Base-by-base conservation (phyloP, 169 alveolate species). In the Eimeria maxima region DNA sequence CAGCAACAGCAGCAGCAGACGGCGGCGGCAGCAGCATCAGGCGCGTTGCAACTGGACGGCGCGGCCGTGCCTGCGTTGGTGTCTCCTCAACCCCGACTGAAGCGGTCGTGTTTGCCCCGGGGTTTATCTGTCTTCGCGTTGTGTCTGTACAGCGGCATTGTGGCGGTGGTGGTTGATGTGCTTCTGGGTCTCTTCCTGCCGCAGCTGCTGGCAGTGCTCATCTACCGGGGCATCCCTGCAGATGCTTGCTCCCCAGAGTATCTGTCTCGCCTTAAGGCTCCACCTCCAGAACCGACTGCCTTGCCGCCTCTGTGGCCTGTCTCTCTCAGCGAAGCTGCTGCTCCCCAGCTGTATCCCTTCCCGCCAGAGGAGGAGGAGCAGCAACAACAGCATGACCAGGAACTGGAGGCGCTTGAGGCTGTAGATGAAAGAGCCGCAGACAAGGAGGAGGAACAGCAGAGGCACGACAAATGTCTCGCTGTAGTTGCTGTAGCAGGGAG, bases 181-280 rank as follows among this genome's bases (percentile, higher is more conserved):
- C 69, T 74, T 53, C 86, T 92, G 27, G 95, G 95, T 45, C 67
- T 92, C 45, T 60, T 92, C 45, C 60, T 80, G 5, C 95, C 95
- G 27, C 95, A 92, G 83, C 53, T 92, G 69, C 92, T 92, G 45
- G 81, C 95, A 14, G 24, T 92, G 55, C 91, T 76, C 50, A 27
- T n/a, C 20, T 92, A 60, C 18, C 63, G 50, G 69, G 95, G 16
- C 69, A 42, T 50, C 69, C 88, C 84, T 65, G 47, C 91, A n/a
- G 81, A 47, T 60, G 83, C 95, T 7, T 65, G 86, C 53, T 89
- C 95, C 33, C 86, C 95, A 0, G 55, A 57, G 38, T 92, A 55
- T 47, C 91, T 33, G 14, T 38, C 92, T 7, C 65, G 42, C 55
- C 71, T 27, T 47, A 88, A 45, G 71, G 27, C 22, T 4, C 94